phyloP scores from a whole-genome alignment of 768 basidiomycete genomes.

The Kwoniella dejecticola region DNA sequence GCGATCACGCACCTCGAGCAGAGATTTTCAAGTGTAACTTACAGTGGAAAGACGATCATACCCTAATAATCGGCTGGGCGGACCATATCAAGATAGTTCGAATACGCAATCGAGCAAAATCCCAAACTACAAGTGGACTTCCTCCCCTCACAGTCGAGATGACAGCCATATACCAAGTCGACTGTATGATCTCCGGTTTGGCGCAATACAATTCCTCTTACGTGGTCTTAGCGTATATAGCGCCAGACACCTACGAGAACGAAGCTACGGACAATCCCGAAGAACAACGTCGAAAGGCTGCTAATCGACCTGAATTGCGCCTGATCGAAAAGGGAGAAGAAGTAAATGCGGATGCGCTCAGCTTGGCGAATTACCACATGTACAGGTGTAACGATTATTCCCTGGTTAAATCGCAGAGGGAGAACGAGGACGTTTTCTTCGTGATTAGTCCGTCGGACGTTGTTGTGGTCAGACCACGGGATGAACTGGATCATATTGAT shows the following conservation, averaged over 20 bases:
- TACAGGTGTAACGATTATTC: conserved; percentile 93
- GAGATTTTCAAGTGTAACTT: conserved; percentile 93
- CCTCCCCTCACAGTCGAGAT: conserved; percentile 67
- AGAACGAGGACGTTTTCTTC: conserved; percentile 65
- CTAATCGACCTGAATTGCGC: conserved; percentile 90
- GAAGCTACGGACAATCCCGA: conserved; percentile 70
- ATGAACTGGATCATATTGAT: conserved; percentile 81
- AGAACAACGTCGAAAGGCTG: conserved; percentile 76
- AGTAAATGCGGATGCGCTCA: conserved; percentile 77
- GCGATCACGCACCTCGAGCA: conserved; percentile 77
- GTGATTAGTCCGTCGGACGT: conserved; percentile 85
- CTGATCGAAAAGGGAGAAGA: conserved; percentile 93
- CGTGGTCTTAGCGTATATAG: conserved; percentile 82
- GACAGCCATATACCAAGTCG: conserved; percentile 85
- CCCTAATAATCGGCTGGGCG: conserved; percentile 90
- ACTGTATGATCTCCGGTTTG: conserved; percentile 93
- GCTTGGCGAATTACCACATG: conserved; percentile 72
- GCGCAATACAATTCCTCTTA: conserved; percentile 68
- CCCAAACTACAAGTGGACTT: conserved; percentile 47
- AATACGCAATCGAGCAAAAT: conserved; percentile 59
- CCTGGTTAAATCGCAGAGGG: conserved; percentile 61
- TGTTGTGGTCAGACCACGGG: conserved; percentile 81
- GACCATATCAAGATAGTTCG: conserved; percentile 88
- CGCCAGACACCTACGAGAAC: conserved; percentile 74
- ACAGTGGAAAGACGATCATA: conserved; percentile 88